Conservation (phyloP, 331 rosid species). For the Quercus tomentella region DNA sequence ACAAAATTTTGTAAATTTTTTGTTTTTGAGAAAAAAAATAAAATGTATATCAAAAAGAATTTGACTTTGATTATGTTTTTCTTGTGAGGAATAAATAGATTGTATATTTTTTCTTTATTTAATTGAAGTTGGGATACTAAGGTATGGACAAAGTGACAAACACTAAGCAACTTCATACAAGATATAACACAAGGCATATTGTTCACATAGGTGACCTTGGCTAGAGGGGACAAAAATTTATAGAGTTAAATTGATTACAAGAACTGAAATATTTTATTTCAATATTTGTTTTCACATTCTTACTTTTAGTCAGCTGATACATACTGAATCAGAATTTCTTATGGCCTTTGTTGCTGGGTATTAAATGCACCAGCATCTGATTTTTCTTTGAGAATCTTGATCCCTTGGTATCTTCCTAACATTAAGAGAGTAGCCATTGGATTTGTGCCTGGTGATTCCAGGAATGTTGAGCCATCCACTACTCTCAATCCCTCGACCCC, state of each 20-base stretch:
- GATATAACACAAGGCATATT: background rate
- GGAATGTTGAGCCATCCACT: conserved; percentile 69
- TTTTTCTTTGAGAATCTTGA: conserved; percentile 51
- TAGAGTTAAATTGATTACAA: background rate
- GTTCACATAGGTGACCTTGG: background rate
- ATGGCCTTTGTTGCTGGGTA: conserved; percentile 11
- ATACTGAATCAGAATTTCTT: background rate
- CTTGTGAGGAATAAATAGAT: conserved; percentile 12
- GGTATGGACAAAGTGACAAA: too few species aligned
- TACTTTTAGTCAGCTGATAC: background rate
- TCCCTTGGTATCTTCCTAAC: conserved; percentile 85
- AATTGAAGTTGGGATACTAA: background rate
- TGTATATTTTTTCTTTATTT: background rate
- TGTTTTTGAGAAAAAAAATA: background rate
- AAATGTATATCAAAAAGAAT: conserved; percentile 25
- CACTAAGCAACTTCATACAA: background rate
- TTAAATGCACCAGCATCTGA: background rate
- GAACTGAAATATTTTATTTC: background rate
- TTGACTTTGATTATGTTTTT: background rate
- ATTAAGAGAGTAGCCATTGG: conserved; percentile 79
- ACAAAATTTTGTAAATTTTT: background rate
- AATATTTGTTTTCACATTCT: background rate
- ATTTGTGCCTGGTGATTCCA: conserved; percentile 75
- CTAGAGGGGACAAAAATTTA: background rate
- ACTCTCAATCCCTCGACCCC: conserved; percentile 52